These are phyloP conservation scores for Codiaeum variegatum DNA, from an alignment of 441 rosid genomes.

Conservation along the genomic window DNA sequence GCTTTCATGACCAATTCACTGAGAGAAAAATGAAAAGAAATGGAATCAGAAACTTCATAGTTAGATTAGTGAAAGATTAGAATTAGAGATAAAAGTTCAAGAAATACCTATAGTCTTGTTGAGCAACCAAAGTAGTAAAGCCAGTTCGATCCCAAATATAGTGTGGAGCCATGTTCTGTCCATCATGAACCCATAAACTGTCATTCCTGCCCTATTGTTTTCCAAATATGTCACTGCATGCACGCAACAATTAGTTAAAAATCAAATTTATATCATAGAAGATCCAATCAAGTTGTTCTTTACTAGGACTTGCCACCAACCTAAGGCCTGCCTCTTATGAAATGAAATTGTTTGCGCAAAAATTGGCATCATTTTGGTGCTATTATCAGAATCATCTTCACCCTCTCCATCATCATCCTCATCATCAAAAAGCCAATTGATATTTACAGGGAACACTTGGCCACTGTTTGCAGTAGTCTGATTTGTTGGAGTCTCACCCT, in stretches of 20 bases:
- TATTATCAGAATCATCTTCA: conserved; percentile 57
- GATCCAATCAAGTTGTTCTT: neutral
- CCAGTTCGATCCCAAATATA: conserved; percentile 70
- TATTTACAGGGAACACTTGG: conserved; percentile 30
- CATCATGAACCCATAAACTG: conserved; percentile 73
- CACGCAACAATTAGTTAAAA: neutral
- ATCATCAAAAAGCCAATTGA: conserved; percentile 52
- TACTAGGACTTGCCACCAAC: conserved; percentile 27
- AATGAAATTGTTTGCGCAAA: conserved; percentile 68
- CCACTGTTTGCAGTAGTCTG: conserved; percentile 24
- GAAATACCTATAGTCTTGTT: conserved; percentile 70
- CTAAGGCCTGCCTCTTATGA: conserved; percentile 86
- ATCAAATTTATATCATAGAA: neutral
- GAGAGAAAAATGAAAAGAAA: neutral
- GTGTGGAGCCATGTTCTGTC: conserved; percentile 85
- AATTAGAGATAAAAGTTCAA: neutral
- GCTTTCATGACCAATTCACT: conserved; percentile 21
- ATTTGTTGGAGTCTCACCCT: conserved; percentile 57
- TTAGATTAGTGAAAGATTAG: neutral
- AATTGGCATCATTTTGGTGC: conserved; percentile 48
- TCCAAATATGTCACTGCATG: conserved; percentile 79
- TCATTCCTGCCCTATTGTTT: conserved; percentile 82
- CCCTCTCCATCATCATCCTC: conserved; percentile 70
- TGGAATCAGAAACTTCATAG: neutral
- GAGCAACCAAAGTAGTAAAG: conserved; percentile 83